These are phyloP conservation scores for Vaccinium darrowii DNA, from an alignment of 148 eudicot species.

Conservation along the genomic window DNA sequence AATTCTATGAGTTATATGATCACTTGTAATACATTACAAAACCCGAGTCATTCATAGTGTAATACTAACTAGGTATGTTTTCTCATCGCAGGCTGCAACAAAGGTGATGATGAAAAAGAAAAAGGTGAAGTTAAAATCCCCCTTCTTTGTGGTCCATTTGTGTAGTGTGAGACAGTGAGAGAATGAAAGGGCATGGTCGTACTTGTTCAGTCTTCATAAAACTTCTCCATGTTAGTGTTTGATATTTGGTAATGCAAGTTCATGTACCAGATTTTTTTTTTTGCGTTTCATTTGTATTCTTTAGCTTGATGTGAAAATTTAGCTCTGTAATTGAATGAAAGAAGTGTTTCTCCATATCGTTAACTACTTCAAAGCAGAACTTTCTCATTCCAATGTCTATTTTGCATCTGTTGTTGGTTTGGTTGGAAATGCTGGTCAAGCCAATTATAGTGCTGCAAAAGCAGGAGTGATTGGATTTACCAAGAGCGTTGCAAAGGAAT, in stretches of 20 bases:
- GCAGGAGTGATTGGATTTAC: slow-evolving; percentile 98
- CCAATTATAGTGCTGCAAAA: slow-evolving; percentile 96
- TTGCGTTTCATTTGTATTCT: background rate
- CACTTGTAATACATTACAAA: background rate
- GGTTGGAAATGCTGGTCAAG: slow-evolving; percentile 90
- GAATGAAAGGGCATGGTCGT: too few relatives aligned
- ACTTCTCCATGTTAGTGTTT: too few relatives aligned
- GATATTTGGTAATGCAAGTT: too few relatives aligned
- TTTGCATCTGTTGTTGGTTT: slow-evolving; percentile 94
- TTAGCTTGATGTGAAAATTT: background rate
- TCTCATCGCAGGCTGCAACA: slow-evolving; percentile 81
- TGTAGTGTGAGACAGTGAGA: too few relatives aligned
- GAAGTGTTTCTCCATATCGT: background rate
- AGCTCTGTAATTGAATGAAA: slow-evolving; percentile 1
- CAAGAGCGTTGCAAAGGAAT: slow-evolving; percentile 90
- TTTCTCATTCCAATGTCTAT: slow-evolving; percentile 17
- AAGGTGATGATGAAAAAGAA: slow-evolving; percentile 89
- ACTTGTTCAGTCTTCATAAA: too few relatives aligned
- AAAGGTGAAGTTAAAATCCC: slow-evolving; percentile 75
- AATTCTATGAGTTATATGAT: background rate
- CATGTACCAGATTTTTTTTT: too few relatives aligned
- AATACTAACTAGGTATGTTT: background rate
- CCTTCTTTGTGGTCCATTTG: too few relatives aligned
- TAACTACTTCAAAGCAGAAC: background rate
- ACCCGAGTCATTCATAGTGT: background rate